Base-by-base conservation (phyloP, 2,329 filamentous ascomycete genomes). In the Xylaria sp. region DNA sequence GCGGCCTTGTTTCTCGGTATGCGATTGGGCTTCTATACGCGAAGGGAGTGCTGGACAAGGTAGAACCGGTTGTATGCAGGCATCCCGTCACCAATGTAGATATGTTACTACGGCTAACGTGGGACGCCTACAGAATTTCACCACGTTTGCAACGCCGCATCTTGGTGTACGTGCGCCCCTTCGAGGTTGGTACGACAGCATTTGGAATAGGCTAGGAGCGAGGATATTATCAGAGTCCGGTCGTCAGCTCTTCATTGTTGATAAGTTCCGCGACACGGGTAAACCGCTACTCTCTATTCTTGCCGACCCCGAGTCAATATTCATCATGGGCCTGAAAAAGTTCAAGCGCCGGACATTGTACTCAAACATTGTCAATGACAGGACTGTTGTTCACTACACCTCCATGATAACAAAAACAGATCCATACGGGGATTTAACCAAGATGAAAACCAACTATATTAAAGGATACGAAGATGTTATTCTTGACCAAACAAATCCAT, bases 91-190 rank as follows among this genome's bases (percentile, higher is more conserved):
- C 17, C 32, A 24, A 51, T 57, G 19, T 8, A 5, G 11, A 19
- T 8, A 7, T 8, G 36, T 8, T 32, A 7, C 14, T n/a, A 14
- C 17, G 12, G 45, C 55, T 58, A 54, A 68, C 34, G 47, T n/a
- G 24, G 19, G 50, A 27, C 12, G 11, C 39, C 5, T 24, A 8
- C 70, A 91, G 87, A 98, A 97, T 83, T 98, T 98, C 80, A 93
- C 92, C 2, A 97, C 94, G 0, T 98, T 98, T 80, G 95, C 92
- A 4, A 91, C 92, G 36, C 95, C 92, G 27, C 92, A 94, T 80
- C 85, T 94, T 7, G 92, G 92, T n/a, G 91, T 92, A 1, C 85
- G 91, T 58, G 88, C 89, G 1, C 92, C 92, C 1, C 80, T 90
- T 51, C 88, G 86, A 55, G 92, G 92, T 17, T 86, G 86, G 81